Evolutionary conservation across 139 green algal species (phyloP), one percentile per base, ranked within the genome.

Genomic region (Eudorina sp.): DNA sequence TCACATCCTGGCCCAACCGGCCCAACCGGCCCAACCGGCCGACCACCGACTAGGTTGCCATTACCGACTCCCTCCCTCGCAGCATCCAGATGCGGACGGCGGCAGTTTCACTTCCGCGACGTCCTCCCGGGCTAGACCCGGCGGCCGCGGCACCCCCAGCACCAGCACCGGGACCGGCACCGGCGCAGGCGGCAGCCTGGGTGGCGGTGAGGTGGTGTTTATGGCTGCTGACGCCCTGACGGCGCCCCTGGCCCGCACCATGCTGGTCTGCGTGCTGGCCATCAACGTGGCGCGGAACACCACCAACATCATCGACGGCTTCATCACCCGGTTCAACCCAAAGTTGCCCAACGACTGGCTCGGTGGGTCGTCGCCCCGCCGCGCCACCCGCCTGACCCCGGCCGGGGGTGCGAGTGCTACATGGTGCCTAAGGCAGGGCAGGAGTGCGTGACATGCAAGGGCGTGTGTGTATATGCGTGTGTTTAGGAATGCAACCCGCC

Each of bases 281-380:
- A 51, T 86, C 29, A 60, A 76, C 60, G 80, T 76, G 41, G 60
- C 62, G 2, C 58, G 80, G 7, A 77, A 48, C n/a, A 68, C 40
- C 38, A 48, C 38, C 14, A 38, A 64, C 60, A 86, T 86, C 60
- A 36, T 86, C 13, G 80, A 86, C 80, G 62, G 45, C 62, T 87
- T 87, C 64, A 87, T 87, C 64, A 68, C 62, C 43, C 53, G 19
- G 25, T 87, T 87, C 64, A 87, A 87, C 60, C 81, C 81, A 2
- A 31, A 21, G 8, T 46, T 87, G 62, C 81, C 81, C n/a, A 87
- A 75, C 64, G 81, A 87, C 64, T 87, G 81, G 81, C 64, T 87
- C 18, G 81, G 81, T 87, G 66, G 21, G 81, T 62, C 7, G n/a
- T n/a, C n/a, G n/a, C n/a, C n/a, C n/a, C n/a, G n/a, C n/a, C n/a